A percentile compares a stretch with the other conserved stretches of the same genome.
Conservation (phyloP, 2,329 filamentous ascomycete genomes). For the Lasiodiplodia citricola region DNA sequence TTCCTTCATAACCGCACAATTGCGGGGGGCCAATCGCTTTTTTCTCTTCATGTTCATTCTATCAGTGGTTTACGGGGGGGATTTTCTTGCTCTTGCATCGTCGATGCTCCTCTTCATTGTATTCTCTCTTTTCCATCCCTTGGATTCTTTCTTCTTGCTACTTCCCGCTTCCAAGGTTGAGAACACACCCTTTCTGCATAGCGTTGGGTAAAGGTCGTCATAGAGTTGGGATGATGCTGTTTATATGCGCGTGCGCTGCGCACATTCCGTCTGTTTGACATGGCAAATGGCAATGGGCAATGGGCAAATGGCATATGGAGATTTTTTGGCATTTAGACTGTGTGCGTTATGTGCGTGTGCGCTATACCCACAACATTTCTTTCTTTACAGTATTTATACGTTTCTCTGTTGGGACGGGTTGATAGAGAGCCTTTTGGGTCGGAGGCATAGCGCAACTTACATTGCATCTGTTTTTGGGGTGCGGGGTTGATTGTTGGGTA, state of each 20-base stretch:
- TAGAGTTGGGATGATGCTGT: background rate
- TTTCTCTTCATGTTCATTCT: background rate
- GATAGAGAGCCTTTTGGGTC: too few species aligned
- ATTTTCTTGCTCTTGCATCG: background rate
- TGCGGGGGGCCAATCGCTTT: background rate
- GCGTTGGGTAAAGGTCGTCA: background rate
- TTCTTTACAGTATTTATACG: too few species aligned
- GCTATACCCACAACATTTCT: background rate
- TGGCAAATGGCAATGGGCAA: background rate
- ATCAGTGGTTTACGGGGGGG: background rate
- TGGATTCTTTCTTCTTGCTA: background rate
- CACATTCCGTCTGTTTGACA: background rate
- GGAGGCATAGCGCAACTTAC: too few species aligned
- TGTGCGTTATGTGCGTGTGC: background rate
- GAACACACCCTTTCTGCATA: background rate
- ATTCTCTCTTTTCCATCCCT: background rate
- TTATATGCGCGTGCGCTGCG: too few species aligned
- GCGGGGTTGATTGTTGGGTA: too few species aligned
- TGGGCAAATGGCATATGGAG: background rate
- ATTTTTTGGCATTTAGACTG: background rate
- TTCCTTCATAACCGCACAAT: background rate
- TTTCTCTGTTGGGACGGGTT: too few species aligned
- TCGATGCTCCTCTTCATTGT: background rate
- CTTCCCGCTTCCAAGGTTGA: background rate
- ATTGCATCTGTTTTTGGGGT: too few species aligned